Evolutionary conservation across 2,329 filamentous ascomycete species (phyloP).

Genomic region (Hypoxylon sp.): DNA sequence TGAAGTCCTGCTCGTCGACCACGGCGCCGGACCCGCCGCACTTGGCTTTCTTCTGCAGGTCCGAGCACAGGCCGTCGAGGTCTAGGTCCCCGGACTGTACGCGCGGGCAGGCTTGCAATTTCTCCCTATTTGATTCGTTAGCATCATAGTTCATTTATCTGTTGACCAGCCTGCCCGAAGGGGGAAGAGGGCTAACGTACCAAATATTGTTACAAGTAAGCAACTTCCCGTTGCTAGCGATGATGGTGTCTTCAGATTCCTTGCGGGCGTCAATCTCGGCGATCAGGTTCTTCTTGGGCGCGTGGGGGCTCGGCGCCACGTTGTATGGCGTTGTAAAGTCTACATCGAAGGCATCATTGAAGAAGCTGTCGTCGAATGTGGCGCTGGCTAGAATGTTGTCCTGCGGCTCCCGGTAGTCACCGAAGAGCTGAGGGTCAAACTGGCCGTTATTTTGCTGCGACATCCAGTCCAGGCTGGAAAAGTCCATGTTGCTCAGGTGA

Average conservation of each 20-base stretch:
- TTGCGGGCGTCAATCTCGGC: constrained; percentile 83
- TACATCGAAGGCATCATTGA: constrained; percentile 83
- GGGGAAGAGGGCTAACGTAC: constrained; percentile 67
- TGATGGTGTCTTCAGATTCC: constrained; percentile 78
- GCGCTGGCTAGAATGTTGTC: constrained; percentile 80
- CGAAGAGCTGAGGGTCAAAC: constrained; percentile 93
- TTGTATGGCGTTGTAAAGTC: constrained; percentile 90
- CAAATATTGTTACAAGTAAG: constrained; percentile 93
- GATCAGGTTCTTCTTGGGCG: constrained; percentile 75
- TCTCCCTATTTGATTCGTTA: constrained; percentile 78
- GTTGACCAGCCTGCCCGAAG: not conserved
- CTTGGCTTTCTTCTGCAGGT: constrained; percentile 94
- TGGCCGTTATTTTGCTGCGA: constrained; percentile 85
- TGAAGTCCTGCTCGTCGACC: constrained; percentile 90
- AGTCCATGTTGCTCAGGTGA: constrained; percentile 61
- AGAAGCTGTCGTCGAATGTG: constrained; percentile 78
- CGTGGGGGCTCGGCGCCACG: constrained; percentile 64
- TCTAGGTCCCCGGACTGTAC: constrained; percentile 94
- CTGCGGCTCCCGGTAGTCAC: constrained; percentile 91
- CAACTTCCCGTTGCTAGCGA: constrained; percentile 72
- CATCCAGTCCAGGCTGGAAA: constrained; percentile 79
- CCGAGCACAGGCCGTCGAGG: constrained; percentile 90
- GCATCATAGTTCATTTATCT: constrained; percentile 38
- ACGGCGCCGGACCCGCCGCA: constrained; percentile 93
- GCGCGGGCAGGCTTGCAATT: constrained; percentile 86